These are phyloP conservation scores for Microdochium nivale DNA, from an alignment of 2,329 filamentous ascomycete genomes.

Conservation along the genomic window DNA sequence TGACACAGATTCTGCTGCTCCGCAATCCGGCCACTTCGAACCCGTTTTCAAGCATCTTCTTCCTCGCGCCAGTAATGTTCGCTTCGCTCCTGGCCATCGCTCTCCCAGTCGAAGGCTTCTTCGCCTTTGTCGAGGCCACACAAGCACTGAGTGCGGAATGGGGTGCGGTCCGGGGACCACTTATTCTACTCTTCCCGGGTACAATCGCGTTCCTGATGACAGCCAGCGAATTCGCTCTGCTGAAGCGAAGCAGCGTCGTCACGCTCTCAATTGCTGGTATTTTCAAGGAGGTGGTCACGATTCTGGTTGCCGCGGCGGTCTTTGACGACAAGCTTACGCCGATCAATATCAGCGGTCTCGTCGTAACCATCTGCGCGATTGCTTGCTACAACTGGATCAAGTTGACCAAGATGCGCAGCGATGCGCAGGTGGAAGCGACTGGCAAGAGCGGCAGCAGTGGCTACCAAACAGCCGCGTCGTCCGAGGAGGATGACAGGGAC, in stretches of 20 bases:
- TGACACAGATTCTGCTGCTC: conserved; percentile 93
- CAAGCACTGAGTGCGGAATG: conserved; percentile 54
- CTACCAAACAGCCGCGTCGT: conserved; percentile 17
- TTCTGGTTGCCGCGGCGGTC: conserved; percentile 75
- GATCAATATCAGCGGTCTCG: conserved; percentile 77
- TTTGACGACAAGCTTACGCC: conserved; percentile 83
- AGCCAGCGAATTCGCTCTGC: conserved; percentile 85
- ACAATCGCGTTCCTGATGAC: conserved; percentile 95
- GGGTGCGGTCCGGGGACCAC: conserved; percentile 56
- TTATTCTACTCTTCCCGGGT: conserved; percentile 82
- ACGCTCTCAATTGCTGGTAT: conserved; percentile 95
- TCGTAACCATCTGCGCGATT: conserved; percentile 86
- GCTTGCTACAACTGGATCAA: conserved; percentile 92
- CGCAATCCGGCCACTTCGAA: conserved; percentile 93
- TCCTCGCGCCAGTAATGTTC: conserved; percentile 97
- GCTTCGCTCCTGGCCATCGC: conserved; percentile 70
- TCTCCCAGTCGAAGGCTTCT: conserved; percentile 75
- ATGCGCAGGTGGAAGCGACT: conserved; percentile 52
- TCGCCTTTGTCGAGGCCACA: conserved; percentile 58
- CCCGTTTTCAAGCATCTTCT: conserved; percentile 95
- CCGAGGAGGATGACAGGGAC: conserved; percentile 25
- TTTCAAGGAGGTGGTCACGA: conserved; percentile 98
- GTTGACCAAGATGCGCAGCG: conserved; percentile 75
- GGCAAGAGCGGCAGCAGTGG: conserved; percentile 18
- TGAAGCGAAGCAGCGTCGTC: conserved; percentile 92